Base-by-base conservation (phyloP, 2,329 filamentous ascomycete species). In the Microdochium nivale region DNA sequence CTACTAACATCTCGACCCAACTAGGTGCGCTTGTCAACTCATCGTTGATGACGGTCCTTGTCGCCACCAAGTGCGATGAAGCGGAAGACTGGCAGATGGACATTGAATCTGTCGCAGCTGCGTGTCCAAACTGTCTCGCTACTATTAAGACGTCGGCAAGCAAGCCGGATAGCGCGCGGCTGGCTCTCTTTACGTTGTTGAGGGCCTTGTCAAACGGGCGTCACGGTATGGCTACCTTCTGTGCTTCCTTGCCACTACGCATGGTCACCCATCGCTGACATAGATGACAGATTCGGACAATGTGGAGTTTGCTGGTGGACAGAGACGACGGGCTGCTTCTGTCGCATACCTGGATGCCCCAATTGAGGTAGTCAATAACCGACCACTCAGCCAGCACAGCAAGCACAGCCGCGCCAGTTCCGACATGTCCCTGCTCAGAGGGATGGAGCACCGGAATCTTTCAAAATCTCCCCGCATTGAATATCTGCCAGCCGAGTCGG, bases 21-120 rank as follows among this genome's bases (percentile, higher is more conserved):
- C 61, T 66, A 95, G 90, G 83, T 70, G 84, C 86, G 43, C 76
- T 95, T 49, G 80, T 83, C 53, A 86, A 85, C 60, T 83, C 86
- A 19, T 78, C 79, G 24, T 70, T 95, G 37, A 90, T 91, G 9
- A 87, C 86, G 50, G 78, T 92, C 55, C 79, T 96, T 43, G 88
- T 95, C 49, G 89, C 90, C 51, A 92, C 86, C 67, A 96, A 96
- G 75, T 95, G 89, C 73, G 92, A 96, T 67, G 80, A 83, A 49
- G 83, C 86, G 48, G 80, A 85, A 55, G 78, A 80, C 53, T 74
- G 87, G 62, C 80, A 89, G 63, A 76, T 95, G 52, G 83, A 92
- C 62, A 80, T 86, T 14, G 76, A 82, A 25, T 78, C 73, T 51
- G 77, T 94, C 44, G 72, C 78, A 47, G 69, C 67, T 52, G 84